Evolutionary conservation across 192 early-diverging fungal species (phyloP).

Genomic region (Backusella macrospora): DNA sequence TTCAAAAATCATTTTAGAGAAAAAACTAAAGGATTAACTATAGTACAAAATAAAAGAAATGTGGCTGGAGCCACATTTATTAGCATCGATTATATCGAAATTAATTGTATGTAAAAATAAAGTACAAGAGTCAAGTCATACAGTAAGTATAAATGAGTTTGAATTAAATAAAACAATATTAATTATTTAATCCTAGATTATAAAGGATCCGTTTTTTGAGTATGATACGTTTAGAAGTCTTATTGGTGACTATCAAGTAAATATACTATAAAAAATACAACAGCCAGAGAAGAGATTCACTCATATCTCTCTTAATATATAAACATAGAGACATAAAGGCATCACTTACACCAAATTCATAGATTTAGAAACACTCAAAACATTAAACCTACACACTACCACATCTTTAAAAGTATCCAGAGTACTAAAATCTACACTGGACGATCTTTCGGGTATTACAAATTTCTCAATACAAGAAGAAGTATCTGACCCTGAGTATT

Average conservation of each 20-base stretch:
- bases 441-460: constrained; percentile 51
- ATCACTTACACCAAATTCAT: constrained; percentile 34
- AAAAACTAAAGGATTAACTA: not conserved
- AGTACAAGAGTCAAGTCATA: constrained; percentile 46
- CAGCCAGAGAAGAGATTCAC: not conserved
- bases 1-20: not conserved
- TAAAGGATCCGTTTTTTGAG: constrained; percentile 56
- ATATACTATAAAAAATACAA: not conserved
- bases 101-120: constrained; percentile 46
- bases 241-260: constrained; percentile 50
- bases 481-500: constrained; percentile 49
- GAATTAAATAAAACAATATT: too few species aligned
- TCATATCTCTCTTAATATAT: not conserved
- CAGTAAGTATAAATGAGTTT: constrained; percentile 31
- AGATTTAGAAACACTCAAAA: constrained; percentile 41
- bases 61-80: constrained; percentile 49
- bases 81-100: constrained; percentile 51
- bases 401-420: constrained; percentile 49
- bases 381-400: constrained; percentile 38
- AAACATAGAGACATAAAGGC: constrained; percentile 36
- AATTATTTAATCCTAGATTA: constrained; percentile 27
- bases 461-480: constrained; percentile 35
- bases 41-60: constrained; percentile 35
- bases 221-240: constrained; percentile 40
- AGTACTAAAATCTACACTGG: constrained; percentile 52